Base-by-base conservation (phyloP, 2,329 filamentous ascomycete species). In the Xenosphaeropsis pyriputrescens region DNA sequence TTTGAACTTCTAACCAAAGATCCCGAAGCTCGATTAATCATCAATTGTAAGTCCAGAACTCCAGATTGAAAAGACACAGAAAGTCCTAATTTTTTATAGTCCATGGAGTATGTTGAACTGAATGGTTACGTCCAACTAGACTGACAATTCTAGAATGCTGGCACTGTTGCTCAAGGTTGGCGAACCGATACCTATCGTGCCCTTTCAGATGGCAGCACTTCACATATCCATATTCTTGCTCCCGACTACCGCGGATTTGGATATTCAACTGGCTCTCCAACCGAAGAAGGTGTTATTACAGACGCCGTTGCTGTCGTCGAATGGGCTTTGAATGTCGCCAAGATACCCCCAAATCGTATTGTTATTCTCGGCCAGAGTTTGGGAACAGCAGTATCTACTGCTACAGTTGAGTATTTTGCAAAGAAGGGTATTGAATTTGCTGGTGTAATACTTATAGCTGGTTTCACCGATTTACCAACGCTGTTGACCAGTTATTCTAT, bases 171-270 rank as follows among this genome's bases (percentile, higher is more conserved):
- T 14, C 83, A 93, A 55, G 76, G 75, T 42, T 71, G 78, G 54
- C 75, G 89, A 13, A 79, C 85, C 2, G 68, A 76, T 22, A 81
- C 76, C 40, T 93, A 93, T 55, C 84, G 86, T 48, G 70, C 77
- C 33, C 64, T 94, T 32, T 75, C 85, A 4, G 72, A 80, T 37
- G 75, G 78, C 2, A 81, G 80, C 2, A 71, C 70, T 0, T 76
- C 66, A 0, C 65, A 70, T 39, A 73, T 86, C 39, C 88, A 95
- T 53, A 72, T 94, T 33, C 65, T 95, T n/a, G 74, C 85, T 30
- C 76, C 94, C 49, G 86, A 94, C 63, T 95, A 95, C 58, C 80
- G 88, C 14, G 88, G 88, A 6, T 95, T 85, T 48, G 88, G 86
- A 1, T 68, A 73, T 30, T 91, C 83, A 7, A 84, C 78, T 0